Evolutionary conservation across 805 yeast genomes (phyloP).

Genomic region (Cyberlindnera subsufficiens): DNA sequence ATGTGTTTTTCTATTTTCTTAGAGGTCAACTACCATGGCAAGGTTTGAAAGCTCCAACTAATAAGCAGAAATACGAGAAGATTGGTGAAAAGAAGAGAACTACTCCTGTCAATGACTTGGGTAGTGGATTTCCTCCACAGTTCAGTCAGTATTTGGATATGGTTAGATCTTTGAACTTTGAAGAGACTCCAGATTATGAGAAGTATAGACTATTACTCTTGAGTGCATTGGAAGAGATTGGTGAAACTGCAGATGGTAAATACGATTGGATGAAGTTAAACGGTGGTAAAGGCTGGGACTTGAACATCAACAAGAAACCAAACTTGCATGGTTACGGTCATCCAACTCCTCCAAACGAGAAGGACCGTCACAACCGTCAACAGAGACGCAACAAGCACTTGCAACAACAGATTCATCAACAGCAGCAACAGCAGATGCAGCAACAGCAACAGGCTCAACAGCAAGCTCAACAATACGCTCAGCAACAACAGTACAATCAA

Average conservation of each 20-base stretch:
- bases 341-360: conserved; percentile 43
- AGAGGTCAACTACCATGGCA: conserved; percentile 86
- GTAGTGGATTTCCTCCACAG: conserved; percentile 63
- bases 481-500: conserved; percentile 14
- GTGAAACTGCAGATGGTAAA: conserved; percentile 56
- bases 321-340: conserved; percentile 80
- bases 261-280: conserved; percentile 82
- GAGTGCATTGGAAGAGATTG: conserved; percentile 50
- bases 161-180: conserved; percentile 66
- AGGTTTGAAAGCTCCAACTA: conserved; percentile 85
- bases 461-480: conserved; percentile 16
- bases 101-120: conserved; percentile 53
- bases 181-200: conserved; percentile 75
- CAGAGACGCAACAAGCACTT: conserved; percentile 24
- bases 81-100: conserved; percentile 77
- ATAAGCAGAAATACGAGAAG: conserved; percentile 75
- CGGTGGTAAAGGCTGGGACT: conserved; percentile 80
- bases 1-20: conserved; percentile 72
- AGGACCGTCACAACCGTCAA: conserved; percentile 25
- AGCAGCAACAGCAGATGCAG: conserved; percentile 15
- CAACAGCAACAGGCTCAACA: conserved; percentile 12
- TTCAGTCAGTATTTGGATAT: conserved; percentile 69
- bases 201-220: conserved; percentile 58
- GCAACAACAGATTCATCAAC: conserved; percentile 22
- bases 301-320: conserved; percentile 67